Percentiles rank a stretch among this genome's conserved stretches.
These are phyloP conservation scores for Syzygium oleosum DNA, from an alignment of 345 rosid species.

Conservation along the genomic window DNA sequence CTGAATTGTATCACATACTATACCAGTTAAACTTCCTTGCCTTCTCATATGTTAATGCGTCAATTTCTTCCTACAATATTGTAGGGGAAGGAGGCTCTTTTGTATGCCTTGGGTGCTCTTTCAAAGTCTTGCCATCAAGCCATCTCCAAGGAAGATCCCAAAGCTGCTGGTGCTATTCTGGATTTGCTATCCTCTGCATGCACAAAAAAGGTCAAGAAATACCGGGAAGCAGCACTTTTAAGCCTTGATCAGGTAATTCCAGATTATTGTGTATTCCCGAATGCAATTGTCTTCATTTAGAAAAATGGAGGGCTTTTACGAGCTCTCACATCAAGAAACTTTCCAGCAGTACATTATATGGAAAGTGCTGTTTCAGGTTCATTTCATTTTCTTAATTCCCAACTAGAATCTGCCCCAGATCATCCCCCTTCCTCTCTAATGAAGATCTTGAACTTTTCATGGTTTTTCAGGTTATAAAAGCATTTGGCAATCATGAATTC, in stretches of 20 bases:
- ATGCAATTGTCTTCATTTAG: neutral
- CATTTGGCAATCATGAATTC: slow-evolving; percentile 66
- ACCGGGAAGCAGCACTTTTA: slow-evolving; percentile 77
- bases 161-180: slow-evolving; percentile 37
- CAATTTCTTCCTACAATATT: neutral
- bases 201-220: slow-evolving; percentile 62
- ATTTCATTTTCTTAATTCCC: neutral
- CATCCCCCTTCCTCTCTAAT: neutral
- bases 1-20: slow-evolving; percentile 1
- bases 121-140: slow-evolving; percentile 68
- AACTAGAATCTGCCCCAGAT: neutral
- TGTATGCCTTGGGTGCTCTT: slow-evolving; percentile 74
- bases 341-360: neutral
- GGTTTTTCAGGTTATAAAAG: slow-evolving; percentile 52
- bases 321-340: neutral
- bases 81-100: slow-evolving; percentile 86
- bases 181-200: slow-evolving; percentile 78
- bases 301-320: neutral
- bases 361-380: neutral
- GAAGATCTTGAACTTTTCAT: neutral
- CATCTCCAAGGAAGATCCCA: slow-evolving; percentile 52
- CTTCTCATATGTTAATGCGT: neutral
- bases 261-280: neutral
- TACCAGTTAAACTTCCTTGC: neutral
- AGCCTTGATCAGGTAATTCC: slow-evolving; percentile 62